Percentiles rank a stretch among this genome's conserved stretches.
These are phyloP conservation scores for Gossypium davidsonii DNA, from an alignment of 441 rosid species.

Conservation along the genomic window DNA sequence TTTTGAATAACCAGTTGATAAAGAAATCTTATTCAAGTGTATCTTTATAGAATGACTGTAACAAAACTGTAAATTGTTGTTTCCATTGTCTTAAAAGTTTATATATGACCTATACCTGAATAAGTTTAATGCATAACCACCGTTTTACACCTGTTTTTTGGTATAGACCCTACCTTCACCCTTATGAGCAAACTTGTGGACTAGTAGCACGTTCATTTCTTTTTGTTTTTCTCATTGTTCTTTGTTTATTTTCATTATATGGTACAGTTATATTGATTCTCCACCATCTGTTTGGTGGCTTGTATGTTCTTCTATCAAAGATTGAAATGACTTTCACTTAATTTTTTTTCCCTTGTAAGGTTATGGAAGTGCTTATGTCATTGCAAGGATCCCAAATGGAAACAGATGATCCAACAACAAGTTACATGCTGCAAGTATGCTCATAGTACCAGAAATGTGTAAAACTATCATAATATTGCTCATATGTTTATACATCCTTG, in stretches of 20 bases:
- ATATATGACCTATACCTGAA: not conserved
- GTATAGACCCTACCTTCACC: not conserved
- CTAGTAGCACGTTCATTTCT: not conserved
- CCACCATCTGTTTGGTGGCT: not conserved
- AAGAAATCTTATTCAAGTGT: not conserved
- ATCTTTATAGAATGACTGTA: not conserved
- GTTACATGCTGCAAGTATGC: slow-evolving; percentile 95
- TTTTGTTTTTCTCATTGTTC: not conserved
- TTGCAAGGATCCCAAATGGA: slow-evolving; percentile 96
- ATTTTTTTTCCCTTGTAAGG: slow-evolving; percentile 40
- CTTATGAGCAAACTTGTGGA: not conserved
- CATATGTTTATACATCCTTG: not conserved
- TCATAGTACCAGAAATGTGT: slow-evolving; percentile 7
- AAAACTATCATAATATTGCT: slow-evolving; percentile 1
- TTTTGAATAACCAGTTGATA: not conserved
- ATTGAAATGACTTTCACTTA: not conserved
- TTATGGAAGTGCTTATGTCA: slow-evolving; percentile 99
- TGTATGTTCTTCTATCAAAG: not conserved
- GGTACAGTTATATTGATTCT: not conserved
- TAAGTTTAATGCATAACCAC: not conserved
- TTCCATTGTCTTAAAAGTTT: not conserved
- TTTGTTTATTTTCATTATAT: slow-evolving; percentile 5
- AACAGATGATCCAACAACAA: slow-evolving; percentile 94
- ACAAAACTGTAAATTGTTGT: not conserved
- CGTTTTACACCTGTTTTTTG: not conserved